phyloP scores from a whole-genome alignment of 768 basidiomycete genomes.

The Boletus subparvulus region DNA sequence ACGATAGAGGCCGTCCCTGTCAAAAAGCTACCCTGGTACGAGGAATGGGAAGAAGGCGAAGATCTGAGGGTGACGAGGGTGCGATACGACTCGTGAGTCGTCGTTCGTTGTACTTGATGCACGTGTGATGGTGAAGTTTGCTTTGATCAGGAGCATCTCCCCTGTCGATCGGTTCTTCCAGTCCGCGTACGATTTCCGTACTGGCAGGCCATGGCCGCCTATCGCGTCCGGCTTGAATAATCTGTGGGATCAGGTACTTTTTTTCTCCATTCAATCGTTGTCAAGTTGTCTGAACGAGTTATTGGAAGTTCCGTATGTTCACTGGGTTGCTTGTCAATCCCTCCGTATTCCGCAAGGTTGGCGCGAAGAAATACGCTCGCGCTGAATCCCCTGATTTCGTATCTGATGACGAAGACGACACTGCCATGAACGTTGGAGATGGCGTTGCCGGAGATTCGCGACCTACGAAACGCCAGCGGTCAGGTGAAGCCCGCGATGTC shows the following conservation, averaged over 20 bases:
- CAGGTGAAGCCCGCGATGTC: slow-evolving; percentile 8
- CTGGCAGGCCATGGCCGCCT: slow-evolving; percentile 40
- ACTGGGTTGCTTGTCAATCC: slow-evolving; percentile 55
- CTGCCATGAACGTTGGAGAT: slow-evolving; percentile 5
- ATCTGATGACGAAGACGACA: slow-evolving; percentile 29
- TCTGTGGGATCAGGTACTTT: slow-evolving; percentile 65
- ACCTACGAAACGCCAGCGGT: slow-evolving; percentile 28
- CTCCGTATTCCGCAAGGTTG: slow-evolving; percentile 34
- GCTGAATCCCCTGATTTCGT: slow-evolving; percentile 38
- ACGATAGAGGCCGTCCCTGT: slow-evolving; percentile 15
- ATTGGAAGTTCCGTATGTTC: slow-evolving; percentile 57
- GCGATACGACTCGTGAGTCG: slow-evolving; percentile 51
- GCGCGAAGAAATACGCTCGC: slow-evolving; percentile 27
- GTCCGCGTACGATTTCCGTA: slow-evolving; percentile 57
- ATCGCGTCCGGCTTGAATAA: slow-evolving; percentile 32
- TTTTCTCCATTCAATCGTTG: background rate
- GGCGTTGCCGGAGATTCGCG: background rate
- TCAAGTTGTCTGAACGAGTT: slow-evolving; percentile 3
- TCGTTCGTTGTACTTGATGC: background rate
- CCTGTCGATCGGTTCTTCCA: slow-evolving; percentile 56
- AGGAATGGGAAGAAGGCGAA: slow-evolving; percentile 70
- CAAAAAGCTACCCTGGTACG: slow-evolving; percentile 54
- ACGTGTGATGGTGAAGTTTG: background rate
- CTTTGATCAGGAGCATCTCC: slow-evolving; percentile 39
- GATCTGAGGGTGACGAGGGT: slow-evolving; percentile 40